These are phyloP conservation scores for Lachnum nothofagi DNA, from an alignment of 2,329 filamentous ascomycete species.

Conservation along the genomic window DNA sequence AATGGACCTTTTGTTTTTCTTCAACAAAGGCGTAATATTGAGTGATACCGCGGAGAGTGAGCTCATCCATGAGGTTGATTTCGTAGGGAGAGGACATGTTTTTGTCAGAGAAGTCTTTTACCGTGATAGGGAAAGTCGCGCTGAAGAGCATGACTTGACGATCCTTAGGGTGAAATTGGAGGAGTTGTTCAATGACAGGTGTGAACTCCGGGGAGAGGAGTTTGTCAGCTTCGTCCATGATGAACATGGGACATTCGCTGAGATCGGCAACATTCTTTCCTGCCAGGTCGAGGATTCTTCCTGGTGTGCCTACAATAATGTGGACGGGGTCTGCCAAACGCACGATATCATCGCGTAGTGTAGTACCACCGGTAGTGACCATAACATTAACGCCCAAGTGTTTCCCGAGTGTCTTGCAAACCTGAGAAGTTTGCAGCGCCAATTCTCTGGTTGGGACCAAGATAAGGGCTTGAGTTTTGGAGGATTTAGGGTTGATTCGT, in stretches of 20 bases:
- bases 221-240: constrained; percentile 99
- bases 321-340: constrained; percentile 91
- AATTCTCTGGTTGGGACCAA: constrained; percentile 95
- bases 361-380: constrained; percentile 96
- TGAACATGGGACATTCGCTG: constrained; percentile 92
- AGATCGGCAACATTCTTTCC: constrained; percentile 96
- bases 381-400: constrained; percentile 97
- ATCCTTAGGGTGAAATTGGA: constrained; percentile 93
- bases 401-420: constrained; percentile 97
- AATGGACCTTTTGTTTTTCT: constrained; percentile 99
- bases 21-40: constrained; percentile 99
- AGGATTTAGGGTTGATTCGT: constrained; percentile 92
- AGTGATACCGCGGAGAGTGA: constrained; percentile 94
- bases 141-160: constrained; percentile 99
- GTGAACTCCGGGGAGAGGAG: constrained; percentile 95
- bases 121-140: constrained; percentile 92
- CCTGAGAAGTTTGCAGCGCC: constrained; percentile 96
- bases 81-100: constrained; percentile 96
- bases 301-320: constrained; percentile 94
- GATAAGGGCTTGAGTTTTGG: constrained; percentile 94
- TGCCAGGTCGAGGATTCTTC: constrained; percentile 90
- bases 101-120: constrained; percentile 97
- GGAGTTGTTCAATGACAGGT: constrained; percentile 90
- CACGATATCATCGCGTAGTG: constrained; percentile 92
- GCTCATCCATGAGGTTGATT: constrained; percentile 99